Conservation (phyloP, 202 grass and related monocot genomes). For the Saccharum hybrid region DNA sequence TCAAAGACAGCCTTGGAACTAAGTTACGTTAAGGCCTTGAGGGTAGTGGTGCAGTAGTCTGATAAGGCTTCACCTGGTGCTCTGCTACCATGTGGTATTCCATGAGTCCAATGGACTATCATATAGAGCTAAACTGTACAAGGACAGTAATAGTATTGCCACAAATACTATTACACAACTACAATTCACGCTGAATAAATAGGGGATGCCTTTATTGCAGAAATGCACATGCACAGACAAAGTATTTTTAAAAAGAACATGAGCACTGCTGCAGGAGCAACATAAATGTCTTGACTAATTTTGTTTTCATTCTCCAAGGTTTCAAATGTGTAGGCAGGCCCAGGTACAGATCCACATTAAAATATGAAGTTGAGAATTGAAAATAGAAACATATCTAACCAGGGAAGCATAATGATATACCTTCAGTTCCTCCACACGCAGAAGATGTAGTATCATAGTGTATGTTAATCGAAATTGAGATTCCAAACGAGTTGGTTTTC, state of each 20-base stretch:
- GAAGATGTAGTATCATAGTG: conserved; percentile 97
- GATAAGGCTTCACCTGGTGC: background rate
- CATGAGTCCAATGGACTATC: background rate
- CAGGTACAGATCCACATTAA: conserved; percentile 6
- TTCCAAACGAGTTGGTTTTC: conserved; percentile 87
- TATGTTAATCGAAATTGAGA: conserved; percentile 95
- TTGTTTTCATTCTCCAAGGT: conserved; percentile 33
- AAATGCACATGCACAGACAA: conserved; percentile 6
- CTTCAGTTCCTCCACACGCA: conserved; percentile 97
- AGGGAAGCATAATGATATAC: conserved; percentile 43
- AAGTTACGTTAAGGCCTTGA: background rate
- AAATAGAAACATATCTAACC: background rate
- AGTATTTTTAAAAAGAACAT: background rate
- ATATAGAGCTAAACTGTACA: background rate
- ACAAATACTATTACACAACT: background rate
- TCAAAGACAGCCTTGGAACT: conserved; percentile 3
- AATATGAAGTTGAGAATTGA: conserved; percentile 22
- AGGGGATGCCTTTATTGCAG: background rate
- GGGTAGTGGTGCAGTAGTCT: background rate
- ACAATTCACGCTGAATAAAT: background rate
- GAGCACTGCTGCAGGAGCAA: conserved; percentile 13
- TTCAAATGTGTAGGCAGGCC: conserved; percentile 31
- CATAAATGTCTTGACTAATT: background rate
- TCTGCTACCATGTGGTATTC: background rate
- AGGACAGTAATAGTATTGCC: background rate